Conservation (phyloP, 2,329 filamentous ascomycete species). For the Ophiostoma tasmaniense region DNA sequence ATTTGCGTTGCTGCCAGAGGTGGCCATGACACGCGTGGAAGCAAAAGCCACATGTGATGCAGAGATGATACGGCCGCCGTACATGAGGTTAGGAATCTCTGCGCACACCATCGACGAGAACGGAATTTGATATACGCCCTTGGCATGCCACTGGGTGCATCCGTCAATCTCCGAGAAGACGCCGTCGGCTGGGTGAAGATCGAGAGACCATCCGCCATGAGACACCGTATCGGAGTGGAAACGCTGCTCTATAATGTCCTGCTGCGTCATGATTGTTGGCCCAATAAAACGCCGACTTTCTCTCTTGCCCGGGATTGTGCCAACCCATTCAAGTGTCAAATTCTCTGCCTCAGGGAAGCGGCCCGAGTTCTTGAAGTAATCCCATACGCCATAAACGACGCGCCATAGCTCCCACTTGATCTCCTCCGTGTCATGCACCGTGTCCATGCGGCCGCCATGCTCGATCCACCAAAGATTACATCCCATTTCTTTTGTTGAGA, state of each 20-base stretch:
- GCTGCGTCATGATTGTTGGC: slow-evolving; percentile 23
- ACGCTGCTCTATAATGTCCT: slow-evolving; percentile 24
- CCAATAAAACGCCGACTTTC: slow-evolving; percentile 24
- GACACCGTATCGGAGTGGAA: slow-evolving; percentile 23
- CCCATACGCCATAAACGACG: slow-evolving; percentile 24
- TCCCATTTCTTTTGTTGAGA: slow-evolving; percentile 24
- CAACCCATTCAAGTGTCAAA: slow-evolving; percentile 24
- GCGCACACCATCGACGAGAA: slow-evolving; percentile 24
- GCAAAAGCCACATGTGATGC: slow-evolving; percentile 23
- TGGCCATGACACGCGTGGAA: slow-evolving; percentile 25
- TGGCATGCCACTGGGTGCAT: slow-evolving; percentile 24
- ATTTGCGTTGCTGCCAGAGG: slow-evolving; percentile 23
- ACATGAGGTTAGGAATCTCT: slow-evolving; percentile 24
- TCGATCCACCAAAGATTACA: slow-evolving; percentile 25
- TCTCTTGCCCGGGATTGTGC: slow-evolving; percentile 24
- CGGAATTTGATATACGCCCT: slow-evolving; percentile 24
- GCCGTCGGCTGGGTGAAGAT: slow-evolving; percentile 24
- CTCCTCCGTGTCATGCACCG: slow-evolving; percentile 24
- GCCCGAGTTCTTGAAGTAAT: slow-evolving; percentile 23
- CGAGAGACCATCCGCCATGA: slow-evolving; percentile 24
- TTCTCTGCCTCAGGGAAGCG: slow-evolving; percentile 24
- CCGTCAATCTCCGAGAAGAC: slow-evolving; percentile 25
- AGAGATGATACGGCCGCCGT: slow-evolving; percentile 24
- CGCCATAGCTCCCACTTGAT: slow-evolving; percentile 26
- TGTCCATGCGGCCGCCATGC: slow-evolving; percentile 24